These are phyloP conservation scores for Chlorella sp. DNA, from an alignment of 139 green algal genomes.

Conservation along the genomic window DNA sequence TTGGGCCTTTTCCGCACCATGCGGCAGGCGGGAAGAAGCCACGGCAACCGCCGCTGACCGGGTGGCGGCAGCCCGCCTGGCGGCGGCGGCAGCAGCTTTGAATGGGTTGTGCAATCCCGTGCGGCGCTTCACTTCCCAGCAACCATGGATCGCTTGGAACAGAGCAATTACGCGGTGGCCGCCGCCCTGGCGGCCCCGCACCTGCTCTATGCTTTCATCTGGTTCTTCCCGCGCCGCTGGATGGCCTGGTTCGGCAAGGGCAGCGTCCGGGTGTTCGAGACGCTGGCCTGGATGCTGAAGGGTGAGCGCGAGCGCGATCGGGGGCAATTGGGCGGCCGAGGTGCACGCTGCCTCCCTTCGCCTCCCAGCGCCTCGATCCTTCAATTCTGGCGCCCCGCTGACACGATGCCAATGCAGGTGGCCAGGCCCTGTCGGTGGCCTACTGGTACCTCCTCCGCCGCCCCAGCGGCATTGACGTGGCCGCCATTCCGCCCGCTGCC, in stretches of 20 bases:
- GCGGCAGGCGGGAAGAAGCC: too few relatives aligned
- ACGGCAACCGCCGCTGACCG: too few relatives aligned
- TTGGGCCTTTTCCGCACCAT: background rate
- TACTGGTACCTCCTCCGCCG: conserved; percentile 57
- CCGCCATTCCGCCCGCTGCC: conserved; percentile 34
- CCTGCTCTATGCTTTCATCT: conserved; percentile 78
- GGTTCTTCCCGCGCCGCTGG: conserved; percentile 66
- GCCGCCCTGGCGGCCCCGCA: conserved; percentile 64
- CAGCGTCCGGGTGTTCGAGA: conserved; percentile 61
- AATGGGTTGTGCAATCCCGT: background rate
- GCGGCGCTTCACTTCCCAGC: background rate
- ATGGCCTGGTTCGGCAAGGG: conserved; percentile 51
- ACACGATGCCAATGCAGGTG: conserved; percentile 19
- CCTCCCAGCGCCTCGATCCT: background rate
- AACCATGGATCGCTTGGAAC: background rate
- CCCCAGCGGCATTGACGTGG: conserved; percentile 53
- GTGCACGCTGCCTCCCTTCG: background rate
- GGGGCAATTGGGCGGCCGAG: background rate
- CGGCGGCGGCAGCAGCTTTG: background rate
- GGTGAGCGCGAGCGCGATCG: conserved; percentile 31
- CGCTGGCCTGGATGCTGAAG: conserved; percentile 63
- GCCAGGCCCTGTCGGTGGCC: conserved; percentile 45
- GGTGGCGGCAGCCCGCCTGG: background rate
- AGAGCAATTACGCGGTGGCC: conserved; percentile 34
- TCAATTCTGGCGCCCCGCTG: background rate